Evolutionary conservation across 2,329 filamentous ascomycete genomes (phyloP).

Genomic region (Aureobasidium pullulans): DNA sequence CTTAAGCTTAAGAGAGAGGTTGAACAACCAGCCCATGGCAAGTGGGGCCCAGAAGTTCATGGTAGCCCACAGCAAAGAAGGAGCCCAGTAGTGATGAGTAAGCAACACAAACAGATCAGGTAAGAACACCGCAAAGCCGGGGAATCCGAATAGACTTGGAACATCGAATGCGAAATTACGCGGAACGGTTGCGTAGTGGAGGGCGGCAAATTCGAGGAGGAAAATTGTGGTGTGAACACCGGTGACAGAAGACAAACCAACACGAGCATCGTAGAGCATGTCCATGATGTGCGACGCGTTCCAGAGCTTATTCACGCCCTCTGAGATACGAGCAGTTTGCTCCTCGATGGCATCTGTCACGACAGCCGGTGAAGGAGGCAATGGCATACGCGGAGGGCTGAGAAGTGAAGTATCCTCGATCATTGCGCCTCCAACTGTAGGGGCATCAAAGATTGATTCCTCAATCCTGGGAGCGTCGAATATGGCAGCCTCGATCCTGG

Average conservation of each 20-base stretch:
- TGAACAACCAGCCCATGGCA: conserved; percentile 79
- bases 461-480: neutral
- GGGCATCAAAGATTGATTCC: neutral
- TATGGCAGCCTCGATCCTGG: neutral
- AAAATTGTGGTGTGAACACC: conserved; percentile 63
- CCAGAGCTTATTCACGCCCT: conserved; percentile 58
- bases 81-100: conserved; percentile 69
- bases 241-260: conserved; percentile 62
- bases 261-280: conserved; percentile 57
- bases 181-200: conserved; percentile 65
- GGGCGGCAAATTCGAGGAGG: conserved; percentile 60
- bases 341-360: conserved; percentile 71
- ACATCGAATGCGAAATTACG: conserved; percentile 66
- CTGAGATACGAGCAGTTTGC: conserved; percentile 58
- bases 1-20: conserved; percentile 58
- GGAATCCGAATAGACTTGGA: conserved; percentile 52
- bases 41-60: conserved; percentile 64
- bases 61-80: conserved; percentile 67
- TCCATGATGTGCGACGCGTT: conserved; percentile 60
- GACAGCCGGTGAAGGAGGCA: conserved; percentile 73
- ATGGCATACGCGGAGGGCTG: conserved; percentile 28
- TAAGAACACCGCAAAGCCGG: conserved; percentile 51
- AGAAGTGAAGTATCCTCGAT: neutral
- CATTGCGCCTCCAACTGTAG: neutral
- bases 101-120: conserved; percentile 77